Conservation (phyloP, 495 filamentous ascomycete species). For the Rusavskia elegans region DNA sequence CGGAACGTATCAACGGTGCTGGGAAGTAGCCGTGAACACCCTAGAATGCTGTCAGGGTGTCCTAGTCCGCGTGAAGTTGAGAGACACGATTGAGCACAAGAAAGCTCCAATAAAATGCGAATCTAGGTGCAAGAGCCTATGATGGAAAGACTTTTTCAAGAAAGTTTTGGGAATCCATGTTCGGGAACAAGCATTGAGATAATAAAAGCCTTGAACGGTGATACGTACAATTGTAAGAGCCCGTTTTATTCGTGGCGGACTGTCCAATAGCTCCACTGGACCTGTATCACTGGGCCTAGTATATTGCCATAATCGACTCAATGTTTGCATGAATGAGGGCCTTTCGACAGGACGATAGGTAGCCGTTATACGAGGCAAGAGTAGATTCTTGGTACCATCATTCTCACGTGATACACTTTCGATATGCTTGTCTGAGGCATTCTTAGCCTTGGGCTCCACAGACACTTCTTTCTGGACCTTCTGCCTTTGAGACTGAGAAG, state of each 20-base stretch:
- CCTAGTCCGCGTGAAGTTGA: too few species aligned
- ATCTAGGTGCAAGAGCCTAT: too few species aligned
- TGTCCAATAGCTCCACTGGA: conserved; percentile 57
- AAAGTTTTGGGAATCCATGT: too few species aligned
- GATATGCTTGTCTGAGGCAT: too few species aligned
- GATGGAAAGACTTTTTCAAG: too few species aligned
- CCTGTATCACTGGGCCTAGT: conserved; percentile 42
- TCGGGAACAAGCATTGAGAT: too few species aligned
- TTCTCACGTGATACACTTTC: background rate
- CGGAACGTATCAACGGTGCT: conserved; percentile 61
- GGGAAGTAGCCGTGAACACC: conserved; percentile 93
- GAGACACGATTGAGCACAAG: too few species aligned
- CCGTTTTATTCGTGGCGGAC: conserved; percentile 56
- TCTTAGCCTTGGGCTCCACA: too few species aligned
- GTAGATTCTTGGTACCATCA: conserved; percentile 30
- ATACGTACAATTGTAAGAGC: conserved; percentile 55
- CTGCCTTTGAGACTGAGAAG: conserved; percentile 2
- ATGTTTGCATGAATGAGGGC: conserved; percentile 54
- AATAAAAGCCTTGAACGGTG: too few species aligned
- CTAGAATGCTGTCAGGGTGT: background rate
- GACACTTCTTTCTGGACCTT: background rate
- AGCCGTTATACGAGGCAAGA: conserved; percentile 50
- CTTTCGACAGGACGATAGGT: conserved; percentile 53
- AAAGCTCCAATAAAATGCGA: too few species aligned
- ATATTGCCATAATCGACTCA: conserved; percentile 49